phyloP scores from a whole-genome alignment of 352 stramenopile genomes.

The Phytophthora tentaculata region DNA sequence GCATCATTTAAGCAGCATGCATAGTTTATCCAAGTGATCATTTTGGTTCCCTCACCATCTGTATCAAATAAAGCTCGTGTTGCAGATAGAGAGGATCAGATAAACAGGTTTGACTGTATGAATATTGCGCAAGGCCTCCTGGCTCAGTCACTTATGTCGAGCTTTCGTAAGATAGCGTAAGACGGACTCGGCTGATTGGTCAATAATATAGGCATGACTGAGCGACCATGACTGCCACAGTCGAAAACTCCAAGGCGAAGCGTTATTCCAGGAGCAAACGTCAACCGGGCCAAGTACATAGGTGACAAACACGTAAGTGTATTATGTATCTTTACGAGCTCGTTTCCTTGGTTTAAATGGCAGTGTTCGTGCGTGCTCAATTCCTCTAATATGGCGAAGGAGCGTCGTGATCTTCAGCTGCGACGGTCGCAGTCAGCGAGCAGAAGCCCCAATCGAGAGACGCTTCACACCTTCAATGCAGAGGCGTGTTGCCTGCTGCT shows the following conservation, averaged over 20 bases:
- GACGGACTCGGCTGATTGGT: background rate
- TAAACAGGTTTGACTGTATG: too few species aligned
- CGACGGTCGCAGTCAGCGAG: background rate
- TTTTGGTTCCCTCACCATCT: too few species aligned
- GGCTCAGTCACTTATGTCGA: background rate
- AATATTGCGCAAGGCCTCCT: too few species aligned
- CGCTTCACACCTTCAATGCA: background rate
- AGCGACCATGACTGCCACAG: background rate
- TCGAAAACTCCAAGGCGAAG: background rate
- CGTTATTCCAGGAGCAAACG: background rate
- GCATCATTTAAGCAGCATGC: too few species aligned
- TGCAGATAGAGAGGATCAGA: too few species aligned
- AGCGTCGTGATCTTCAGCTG: background rate
- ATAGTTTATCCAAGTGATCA: too few species aligned
- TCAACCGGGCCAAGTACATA: background rate
- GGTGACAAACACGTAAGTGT: background rate
- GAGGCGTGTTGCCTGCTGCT: background rate
- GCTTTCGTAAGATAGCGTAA: background rate
- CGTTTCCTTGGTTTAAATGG: background rate
- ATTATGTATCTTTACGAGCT: background rate
- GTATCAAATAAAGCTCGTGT: too few species aligned
- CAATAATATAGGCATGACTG: background rate
- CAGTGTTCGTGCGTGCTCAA: background rate
- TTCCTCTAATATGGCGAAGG: background rate
- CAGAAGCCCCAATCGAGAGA: background rate